Evolutionary conservation across 2,329 filamentous ascomycete genomes (phyloP), one percentile per base, ranked within the genome.

Genomic region (Escovopsis sp.): DNA sequence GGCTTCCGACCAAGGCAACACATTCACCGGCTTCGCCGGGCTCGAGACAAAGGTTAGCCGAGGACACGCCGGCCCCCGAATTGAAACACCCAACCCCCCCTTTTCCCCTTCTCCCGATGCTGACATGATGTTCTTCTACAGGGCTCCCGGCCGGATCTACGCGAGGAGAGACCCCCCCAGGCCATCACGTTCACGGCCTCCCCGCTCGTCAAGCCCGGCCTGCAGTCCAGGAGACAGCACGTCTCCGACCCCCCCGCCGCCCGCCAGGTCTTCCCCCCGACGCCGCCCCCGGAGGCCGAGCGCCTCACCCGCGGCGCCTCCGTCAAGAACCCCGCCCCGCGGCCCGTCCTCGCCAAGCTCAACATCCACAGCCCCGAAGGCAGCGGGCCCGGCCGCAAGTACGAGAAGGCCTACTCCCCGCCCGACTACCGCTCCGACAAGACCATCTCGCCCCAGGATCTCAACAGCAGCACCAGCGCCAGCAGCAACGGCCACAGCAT

Each of bases 241-340:
- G 11, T 9, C 27, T 91, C 84, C 14, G 87, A 91, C 56, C 85
- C 86, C 8, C 84, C 85, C 1, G 67, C 78, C 48, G 76, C 75
- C 56, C 79, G 86, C 52, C 84, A 84, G 53, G 75, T 89, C 47
- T 95, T 96, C 66, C 91, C 91, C 14, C 91, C 91, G n/a, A 96
- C 91, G n/a, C 91, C 91, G 34, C 91, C 91, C 7, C 91, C 91
- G 6, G 91, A 98, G 67, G 75, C 76, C 47, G 87, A 95, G 50
- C 81, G 80, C 35, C 65, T 72, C 52, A 71, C 63, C 48, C 68
- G 76, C 16, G 74, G 65, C 40, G 67, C 68, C 25, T 80, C 76
- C n/a, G 72, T 79, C 39, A 72, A 75, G 44, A 77, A 68, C 51
- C 20, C 27, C 30, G 75, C 74, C 2, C 65, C 68, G 38, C 79